Base-by-base conservation (phyloP, 495 filamentous ascomycete species). In the Letharia lupina region DNA sequence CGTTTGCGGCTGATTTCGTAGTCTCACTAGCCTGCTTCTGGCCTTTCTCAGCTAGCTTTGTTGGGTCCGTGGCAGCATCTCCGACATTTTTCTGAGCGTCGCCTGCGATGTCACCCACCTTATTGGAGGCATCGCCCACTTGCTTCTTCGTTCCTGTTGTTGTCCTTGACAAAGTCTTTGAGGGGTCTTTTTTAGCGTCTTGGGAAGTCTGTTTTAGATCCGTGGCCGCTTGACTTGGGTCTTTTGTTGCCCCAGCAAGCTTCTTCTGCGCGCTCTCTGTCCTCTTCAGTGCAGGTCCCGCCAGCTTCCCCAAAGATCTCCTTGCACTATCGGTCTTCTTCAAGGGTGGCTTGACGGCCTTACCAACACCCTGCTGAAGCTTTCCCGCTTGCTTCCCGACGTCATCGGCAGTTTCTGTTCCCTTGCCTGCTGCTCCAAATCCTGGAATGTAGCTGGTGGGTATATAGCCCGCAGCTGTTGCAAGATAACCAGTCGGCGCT, bases 401-500 rank as follows among this genome's bases (percentile, higher is more conserved):
- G 10, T 44, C 56, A 35, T 28, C 20, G 42, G 60, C 42, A 11
- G 58, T 50, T 23, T 64, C 63, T 37, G 44, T 50, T 13, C 45
- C 39, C 33, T n/a, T 50, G 20, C 58, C 33, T 20, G 60, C 28
- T 5, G 50, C 9, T 20, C 68, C 15, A 28, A 70, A 61, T n/a
- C 66, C 60, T 23, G 68, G 68, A 18, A 70, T 64, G 18, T 70
- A 70, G 28, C 56, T 50, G 8, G 65, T 67, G 28, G 68, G 68
- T 20, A 70, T 70, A 15, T 70, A 70, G 28, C 68, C 68, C 39
- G 68, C 68, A 57, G 68, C 68, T 16, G 62, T 70, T 0, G 68
- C 42, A 12, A 70, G 40, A 44, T 70, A 70, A 20, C 48, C 52
- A 11, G 33, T 47, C 12, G 60, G 52, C 9, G 48, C 52, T 20